phyloP scores from a whole-genome alignment of 164 flowering plant genomes.

The Chimonanthus salicifolius region DNA sequence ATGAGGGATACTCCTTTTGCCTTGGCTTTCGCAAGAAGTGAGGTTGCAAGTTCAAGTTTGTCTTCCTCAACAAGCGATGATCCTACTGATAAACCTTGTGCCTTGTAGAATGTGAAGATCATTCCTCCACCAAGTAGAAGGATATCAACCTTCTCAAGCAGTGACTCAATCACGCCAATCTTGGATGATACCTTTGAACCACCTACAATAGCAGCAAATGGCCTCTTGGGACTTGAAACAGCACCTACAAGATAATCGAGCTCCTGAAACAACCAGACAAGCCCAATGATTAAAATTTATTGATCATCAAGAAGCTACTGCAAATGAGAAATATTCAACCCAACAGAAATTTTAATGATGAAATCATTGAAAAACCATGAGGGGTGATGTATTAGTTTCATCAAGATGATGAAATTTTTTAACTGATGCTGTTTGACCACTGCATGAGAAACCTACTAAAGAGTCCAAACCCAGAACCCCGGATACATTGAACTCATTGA shows the following conservation, averaged over 20 bases:
- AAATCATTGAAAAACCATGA: not conserved
- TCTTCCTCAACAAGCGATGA: constrained; percentile 80
- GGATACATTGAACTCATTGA: too few relatives aligned
- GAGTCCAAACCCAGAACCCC: not conserved
- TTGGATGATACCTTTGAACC: constrained; percentile 82
- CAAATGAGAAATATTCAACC: not conserved
- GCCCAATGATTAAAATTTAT: not conserved
- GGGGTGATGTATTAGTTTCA: not conserved
- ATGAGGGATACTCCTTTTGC: constrained; percentile 67
- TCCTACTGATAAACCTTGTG: constrained; percentile 73
- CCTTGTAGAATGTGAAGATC: constrained; percentile 84
- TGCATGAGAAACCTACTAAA: not conserved
- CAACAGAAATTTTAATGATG: not conserved
- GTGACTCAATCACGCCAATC: constrained; percentile 79
- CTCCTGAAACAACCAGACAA: constrained; percentile 36
- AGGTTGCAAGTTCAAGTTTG: constrained; percentile 62
- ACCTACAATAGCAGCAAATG: constrained; percentile 85
- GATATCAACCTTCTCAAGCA: constrained; percentile 65
- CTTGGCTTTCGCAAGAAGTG: constrained; percentile 69
- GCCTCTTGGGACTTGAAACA: constrained; percentile 68
- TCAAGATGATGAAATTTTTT: not conserved
- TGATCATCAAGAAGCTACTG: not conserved
- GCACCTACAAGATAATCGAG: constrained; percentile 80
- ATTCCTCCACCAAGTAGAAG: constrained; percentile 78
- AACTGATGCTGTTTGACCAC: not conserved